Base-by-base conservation (phyloP, 495 filamentous ascomycete species). In the Penicillium simplicissimum region DNA sequence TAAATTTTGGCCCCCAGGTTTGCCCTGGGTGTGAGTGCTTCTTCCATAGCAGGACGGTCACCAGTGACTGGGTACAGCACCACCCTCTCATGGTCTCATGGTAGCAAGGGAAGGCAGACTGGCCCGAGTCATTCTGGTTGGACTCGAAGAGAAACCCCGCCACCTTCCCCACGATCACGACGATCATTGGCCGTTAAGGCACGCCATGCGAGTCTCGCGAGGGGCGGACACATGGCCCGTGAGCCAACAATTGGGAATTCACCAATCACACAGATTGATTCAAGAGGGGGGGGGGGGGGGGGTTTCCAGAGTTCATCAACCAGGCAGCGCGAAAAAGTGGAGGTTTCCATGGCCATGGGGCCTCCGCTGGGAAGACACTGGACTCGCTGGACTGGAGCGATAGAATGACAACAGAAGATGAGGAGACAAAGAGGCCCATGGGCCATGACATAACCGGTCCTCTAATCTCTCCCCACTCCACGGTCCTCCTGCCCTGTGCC, bases 211-310 rank as follows among this genome's bases (percentile, higher is more conserved):
- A 31, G 23, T 25, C 23, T 25, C 23, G 63, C 66, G 66, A 68
- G 66, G 66, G 66, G 62, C 56, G 63, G 63, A 66, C 55, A 66
- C 66, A 66, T 69, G 66, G 66, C 60, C 66, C 60, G 66, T 68
- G 66, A 66, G 66, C 42, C 62, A 37, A 9, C 55, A 37, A 9
- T 11, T 11, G 35, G 17, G 11, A 7, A 9, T 4, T 0, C 21
- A 36, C 51, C 54, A 55, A 52, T 58, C 15, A 55, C 25, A 13
- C 35, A 45, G 56, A 36, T 45, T 5, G 5, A 10, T 3, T 31
- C 14, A 35, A 36, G 51, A 47, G 52, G 52, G 21, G 52, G 36
- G n/a, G 4, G 4, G 2, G 52, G 52, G 21, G 52, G 45, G 15
- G 3, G 4, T 2, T 31, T 28, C 8, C 19, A 38, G 47, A 64